Evolutionary conservation across 2,329 filamentous ascomycete species (phyloP), one percentile per base, ranked within the genome.

Genomic region (Aquanectria penicillioides): DNA sequence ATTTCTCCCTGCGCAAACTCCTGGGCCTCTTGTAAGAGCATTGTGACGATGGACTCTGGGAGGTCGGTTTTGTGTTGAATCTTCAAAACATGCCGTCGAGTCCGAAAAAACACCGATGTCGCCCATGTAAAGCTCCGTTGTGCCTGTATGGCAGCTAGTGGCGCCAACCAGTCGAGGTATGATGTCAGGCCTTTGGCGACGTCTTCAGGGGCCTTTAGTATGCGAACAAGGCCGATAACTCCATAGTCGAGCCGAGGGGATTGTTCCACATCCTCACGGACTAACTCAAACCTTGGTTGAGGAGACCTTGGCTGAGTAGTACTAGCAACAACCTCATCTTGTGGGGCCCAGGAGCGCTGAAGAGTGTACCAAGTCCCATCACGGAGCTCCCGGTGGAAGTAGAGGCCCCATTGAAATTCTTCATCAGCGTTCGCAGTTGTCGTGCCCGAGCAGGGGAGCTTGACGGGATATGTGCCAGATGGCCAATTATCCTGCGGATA

Each of bases 371-470:
- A 71, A 8, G 66, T 69, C 18, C 74, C 69, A 26, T 69, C 59
- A 20, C 60, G 59, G 18, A 62, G 57, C 36, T 51, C 54, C 31
- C 69, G 69, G 48, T 77, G 71, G 59, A 68, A 74, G 62, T 77
- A 77, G 41, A 77, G 53, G n/a, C 73, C 74, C 75, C 74, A 77
- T 62, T 68, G 65, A 41, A 77, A 76, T 37, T 76, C 70, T 33
- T 73, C 70, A 6, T 59, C 61, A 5, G 56, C 66, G 17, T 59
- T 47, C 18, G 65, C 62, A 26, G 65, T 40, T 6, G 67, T 40
- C n/a, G 62, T 63, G 17, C 33, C 50, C 10, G 60, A 61, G 20
- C 71, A 65, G 36, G 61, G 4, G 50, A 57, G n/a, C 47, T 58
- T 6, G 60, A 47, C 49, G 48, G 15, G 31, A 54, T 22, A 25